Base-by-base conservation (phyloP, 345 rosid species). In the Geranium brycei region DNA sequence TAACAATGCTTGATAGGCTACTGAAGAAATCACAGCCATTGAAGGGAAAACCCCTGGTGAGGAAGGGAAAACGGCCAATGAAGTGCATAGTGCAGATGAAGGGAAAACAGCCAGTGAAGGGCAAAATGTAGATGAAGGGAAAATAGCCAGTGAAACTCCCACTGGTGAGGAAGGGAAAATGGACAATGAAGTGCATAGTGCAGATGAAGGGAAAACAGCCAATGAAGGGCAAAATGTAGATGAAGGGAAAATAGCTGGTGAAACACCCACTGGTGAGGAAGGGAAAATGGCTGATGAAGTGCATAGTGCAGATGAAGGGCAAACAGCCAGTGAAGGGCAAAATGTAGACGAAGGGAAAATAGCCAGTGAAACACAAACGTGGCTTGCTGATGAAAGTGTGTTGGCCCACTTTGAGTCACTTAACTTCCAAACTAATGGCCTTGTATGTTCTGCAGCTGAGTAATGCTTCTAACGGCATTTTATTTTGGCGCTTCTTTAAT, bases 381-480 rank as follows among this genome's bases (percentile, higher is more conserved):
- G 99, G 99, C 69, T 93, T 75, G 87, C 85, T 71, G 97, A 88
- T 70, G 95, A 82, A 76, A 81, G 75, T 75, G 83, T 81, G 70
- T 56, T 80, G 73, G 63, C 88, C 73, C 91, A 93, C 70, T 82
- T 90, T 71, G 81, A 83, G 57, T 80, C 84, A 8, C 88, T 93
- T 14, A 80, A 86, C 77, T 64, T 88, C 60, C 91, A 82, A 63
- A 67, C 74, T 66, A 76, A 79, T 71, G 74, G 70, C 76, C 68
- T 47, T 58, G 99, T 93, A 83, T 71, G 83, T 64, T 72, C 55
- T 67, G 58, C 65, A 60, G 41, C 59, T 66, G 28, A 4, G 40
- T 13, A 72, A 41, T 14, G 18, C 69, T 72, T 35, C 12, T 30
- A 12, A 7, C 13, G 4, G 5, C 16, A n/a, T 12, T 12, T 68